A percentile compares a stretch with the other conserved stretches of the same genome.
These are phyloP conservation scores for Monosporascus sp. DNA, from an alignment of 2,329 filamentous ascomycete genomes.

Conservation along the genomic window DNA sequence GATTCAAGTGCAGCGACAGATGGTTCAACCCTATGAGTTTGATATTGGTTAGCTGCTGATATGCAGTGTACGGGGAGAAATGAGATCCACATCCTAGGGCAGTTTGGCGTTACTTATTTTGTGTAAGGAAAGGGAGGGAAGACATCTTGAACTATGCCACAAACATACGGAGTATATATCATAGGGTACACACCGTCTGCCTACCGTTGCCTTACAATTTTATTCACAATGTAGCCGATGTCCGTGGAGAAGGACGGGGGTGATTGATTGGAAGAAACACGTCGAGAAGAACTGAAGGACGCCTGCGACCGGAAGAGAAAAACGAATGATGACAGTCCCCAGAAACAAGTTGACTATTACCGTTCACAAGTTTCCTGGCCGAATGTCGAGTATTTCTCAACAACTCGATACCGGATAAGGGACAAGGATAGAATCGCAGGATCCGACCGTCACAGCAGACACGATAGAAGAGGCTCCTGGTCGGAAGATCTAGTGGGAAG, in stretches of 20 bases:
- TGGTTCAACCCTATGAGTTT: neutral
- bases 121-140: neutral
- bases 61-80: neutral
- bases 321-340: slow-evolving; percentile 34
- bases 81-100: neutral
- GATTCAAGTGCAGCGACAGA: neutral
- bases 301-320: slow-evolving; percentile 49
- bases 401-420: slow-evolving; percentile 12
- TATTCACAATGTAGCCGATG: neutral
- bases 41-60: neutral
- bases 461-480: slow-evolving; percentile 14
- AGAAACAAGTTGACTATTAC: slow-evolving; percentile 42
- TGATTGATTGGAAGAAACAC: neutral
- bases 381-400: slow-evolving; percentile 22
- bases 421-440: slow-evolving; percentile 15
- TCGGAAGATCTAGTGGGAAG: neutral
- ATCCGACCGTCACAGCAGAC: slow-evolving; percentile 25
- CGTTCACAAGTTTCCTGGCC: slow-evolving; percentile 30
- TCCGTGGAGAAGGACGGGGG: neutral
- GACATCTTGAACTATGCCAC: neutral
- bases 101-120: neutral
- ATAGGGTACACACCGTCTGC: neutral
- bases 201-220: neutral
- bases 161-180: too few relatives aligned
- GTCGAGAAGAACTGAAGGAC: slow-evolving; percentile 41